phyloP scores from a whole-genome alignment of 1,284 basidiomycete species.

The Vanrija sp. region DNA sequence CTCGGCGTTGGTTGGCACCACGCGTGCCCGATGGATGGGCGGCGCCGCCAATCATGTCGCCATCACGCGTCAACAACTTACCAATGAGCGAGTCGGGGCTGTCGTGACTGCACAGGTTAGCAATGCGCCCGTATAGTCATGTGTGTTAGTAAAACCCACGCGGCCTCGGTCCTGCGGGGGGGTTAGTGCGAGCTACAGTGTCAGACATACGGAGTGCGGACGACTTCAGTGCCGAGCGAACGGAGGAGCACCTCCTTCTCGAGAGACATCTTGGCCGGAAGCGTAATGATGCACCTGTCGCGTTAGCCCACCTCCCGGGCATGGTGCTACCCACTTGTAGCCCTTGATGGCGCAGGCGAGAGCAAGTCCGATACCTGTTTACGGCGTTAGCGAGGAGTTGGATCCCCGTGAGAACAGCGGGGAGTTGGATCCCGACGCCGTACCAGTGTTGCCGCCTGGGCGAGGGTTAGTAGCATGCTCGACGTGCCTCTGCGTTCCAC shows the following conservation, averaged over 20 bases:
- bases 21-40: too few relatives aligned
- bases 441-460: conserved; percentile 84
- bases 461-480: conserved; percentile 48
- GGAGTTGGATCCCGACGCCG: conserved; percentile 24
- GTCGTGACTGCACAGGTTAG: conserved; percentile 42
- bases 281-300: conserved; percentile 69
- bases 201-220: conserved; percentile 78
- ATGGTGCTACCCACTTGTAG: conserved; percentile 27
- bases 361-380: conserved; percentile 79
- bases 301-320: conserved; percentile 67
- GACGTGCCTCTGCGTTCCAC: conserved; percentile 1
- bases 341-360: conserved; percentile 69
- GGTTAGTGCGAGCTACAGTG: not conserved
- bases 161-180: conserved; percentile 37
- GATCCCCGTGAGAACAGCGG: too few relatives aligned
- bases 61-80: conserved; percentile 47
- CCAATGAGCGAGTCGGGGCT: conserved; percentile 81
- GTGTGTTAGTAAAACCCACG: conserved; percentile 17
- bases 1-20: not conserved
- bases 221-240: conserved; percentile 87
- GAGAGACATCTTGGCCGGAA: conserved; percentile 94
- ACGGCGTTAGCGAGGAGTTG: not conserved
- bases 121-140: not conserved
- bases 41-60: too few relatives aligned
- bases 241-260: conserved; percentile 92